Evolutionary conservation across 208 protist species (phyloP).

Genomic region (Trypanosoma boissoni): DNA sequence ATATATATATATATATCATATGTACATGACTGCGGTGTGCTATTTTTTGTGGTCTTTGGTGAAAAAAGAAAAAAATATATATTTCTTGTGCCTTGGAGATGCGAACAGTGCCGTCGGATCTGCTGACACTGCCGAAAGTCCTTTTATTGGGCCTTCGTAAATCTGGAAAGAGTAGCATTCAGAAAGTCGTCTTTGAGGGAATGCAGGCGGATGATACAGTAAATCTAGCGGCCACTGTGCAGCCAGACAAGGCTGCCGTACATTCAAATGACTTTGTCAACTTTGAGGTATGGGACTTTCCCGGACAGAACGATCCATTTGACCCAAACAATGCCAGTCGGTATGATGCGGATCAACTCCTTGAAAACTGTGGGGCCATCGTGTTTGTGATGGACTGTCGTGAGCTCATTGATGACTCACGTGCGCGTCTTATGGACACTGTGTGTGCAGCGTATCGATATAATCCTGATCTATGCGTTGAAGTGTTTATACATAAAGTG

Average conservation of each 20-base stretch:
- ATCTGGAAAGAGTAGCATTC: conserved; percentile 90
- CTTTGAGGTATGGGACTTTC: conserved; percentile 92
- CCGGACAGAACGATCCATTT: conserved; percentile 85
- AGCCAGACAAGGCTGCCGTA: conserved; percentile 71
- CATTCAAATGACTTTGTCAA: conserved; percentile 87
- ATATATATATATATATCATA: conserved; percentile 5
- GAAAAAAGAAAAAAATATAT: too few relatives aligned
- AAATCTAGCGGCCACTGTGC: conserved; percentile 79
- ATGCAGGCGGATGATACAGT: conserved; percentile 86
- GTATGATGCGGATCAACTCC: conserved; percentile 60
- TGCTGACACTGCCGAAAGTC: conserved; percentile 77
- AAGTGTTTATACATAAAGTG: conserved; percentile 92
- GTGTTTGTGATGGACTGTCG: conserved; percentile 89
- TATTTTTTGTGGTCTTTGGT: too few relatives aligned
- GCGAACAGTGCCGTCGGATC: conserved; percentile 27
- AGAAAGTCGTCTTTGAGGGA: conserved; percentile 87
- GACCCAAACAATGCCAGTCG: conserved; percentile 49
- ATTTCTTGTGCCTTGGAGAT: too few relatives aligned
- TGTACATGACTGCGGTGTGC: background rate
- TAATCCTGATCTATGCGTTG: conserved; percentile 72
- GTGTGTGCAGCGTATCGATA: conserved; percentile 72
- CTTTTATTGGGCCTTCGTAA: conserved; percentile 86
- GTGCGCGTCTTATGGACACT: conserved; percentile 72
- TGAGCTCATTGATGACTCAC: conserved; percentile 80
- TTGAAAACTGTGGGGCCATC: conserved; percentile 86